These are phyloP conservation scores for Cardiosporidium cionae DNA, from an alignment of 169 alveolate genomes.

Conservation along the genomic window DNA sequence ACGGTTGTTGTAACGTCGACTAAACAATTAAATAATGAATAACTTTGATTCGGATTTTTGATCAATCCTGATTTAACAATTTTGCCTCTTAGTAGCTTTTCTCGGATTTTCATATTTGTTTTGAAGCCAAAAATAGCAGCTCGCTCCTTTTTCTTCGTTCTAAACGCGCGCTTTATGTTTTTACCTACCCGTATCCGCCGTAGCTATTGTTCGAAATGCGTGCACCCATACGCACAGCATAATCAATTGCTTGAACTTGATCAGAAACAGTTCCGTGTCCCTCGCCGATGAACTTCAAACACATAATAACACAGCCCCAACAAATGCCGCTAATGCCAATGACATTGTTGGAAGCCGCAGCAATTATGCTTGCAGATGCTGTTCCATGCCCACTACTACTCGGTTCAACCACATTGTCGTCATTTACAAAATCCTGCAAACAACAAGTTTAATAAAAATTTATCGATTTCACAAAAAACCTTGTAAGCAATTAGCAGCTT, in stretches of 20 bases:
- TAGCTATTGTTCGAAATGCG: constrained; percentile 42
- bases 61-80: neutral
- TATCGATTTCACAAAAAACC: neutral
- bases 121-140: neutral
- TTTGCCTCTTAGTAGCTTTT: neutral
- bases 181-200: constrained; percentile 41
- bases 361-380: constrained; percentile 49
- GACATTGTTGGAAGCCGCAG: constrained; percentile 39
- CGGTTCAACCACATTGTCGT: constrained; percentile 35
- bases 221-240: constrained; percentile 52
- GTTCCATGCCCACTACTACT: constrained; percentile 53
- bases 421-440: constrained; percentile 9
- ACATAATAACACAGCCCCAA: constrained; percentile 52
- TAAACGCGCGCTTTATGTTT: neutral
- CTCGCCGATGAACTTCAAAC: constrained; percentile 42
- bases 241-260: constrained; percentile 51
- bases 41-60: neutral
- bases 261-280: constrained; percentile 47
- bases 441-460: neutral
- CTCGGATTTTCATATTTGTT: neutral
- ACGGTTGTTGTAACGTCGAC: too few relatives aligned
- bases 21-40: neutral
- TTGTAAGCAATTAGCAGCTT: neutral
- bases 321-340: constrained; percentile 44
- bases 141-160: neutral